These are phyloP conservation scores for Phytopythium boreale DNA, from an alignment of 352 stramenopile species.

Conservation along the genomic window DNA sequence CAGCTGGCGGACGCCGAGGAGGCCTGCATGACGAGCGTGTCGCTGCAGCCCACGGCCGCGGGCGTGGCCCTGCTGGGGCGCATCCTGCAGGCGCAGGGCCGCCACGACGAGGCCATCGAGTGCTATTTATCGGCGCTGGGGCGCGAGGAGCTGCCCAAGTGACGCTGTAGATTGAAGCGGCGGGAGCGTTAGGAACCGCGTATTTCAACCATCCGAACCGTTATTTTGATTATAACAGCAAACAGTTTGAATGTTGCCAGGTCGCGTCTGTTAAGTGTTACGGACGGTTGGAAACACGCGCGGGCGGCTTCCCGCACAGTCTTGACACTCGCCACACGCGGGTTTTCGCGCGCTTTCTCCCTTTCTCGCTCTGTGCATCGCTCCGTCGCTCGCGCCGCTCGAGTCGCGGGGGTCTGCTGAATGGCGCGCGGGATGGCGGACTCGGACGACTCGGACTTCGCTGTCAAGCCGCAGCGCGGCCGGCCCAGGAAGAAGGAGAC, in stretches of 20 bases:
- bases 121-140: constrained; percentile 64
- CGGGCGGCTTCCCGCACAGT: no score
- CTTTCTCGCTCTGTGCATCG: no score
- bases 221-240: neutral
- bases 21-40: constrained; percentile 55
- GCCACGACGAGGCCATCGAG: constrained; percentile 49
- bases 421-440: constrained; percentile 17
- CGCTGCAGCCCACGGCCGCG: constrained; percentile 28
- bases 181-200: no score
- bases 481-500: constrained; percentile 14
- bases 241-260: no score
- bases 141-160: constrained; percentile 21
- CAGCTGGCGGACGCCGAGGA: constrained; percentile 47
- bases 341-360: neutral
- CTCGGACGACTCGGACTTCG: constrained; percentile 37
- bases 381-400: no score
- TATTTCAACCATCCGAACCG: neutral
- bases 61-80: constrained; percentile 45
- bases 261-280: neutral
- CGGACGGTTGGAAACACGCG: no score
- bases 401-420: no score
- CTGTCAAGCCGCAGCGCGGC: constrained; percentile 12
- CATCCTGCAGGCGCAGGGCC: constrained; percentile 49
- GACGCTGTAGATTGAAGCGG: no score
- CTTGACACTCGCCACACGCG: neutral